Base-by-base conservation (phyloP, 2,329 filamentous ascomycete genomes). In the Paracamarosporium sp. region DNA sequence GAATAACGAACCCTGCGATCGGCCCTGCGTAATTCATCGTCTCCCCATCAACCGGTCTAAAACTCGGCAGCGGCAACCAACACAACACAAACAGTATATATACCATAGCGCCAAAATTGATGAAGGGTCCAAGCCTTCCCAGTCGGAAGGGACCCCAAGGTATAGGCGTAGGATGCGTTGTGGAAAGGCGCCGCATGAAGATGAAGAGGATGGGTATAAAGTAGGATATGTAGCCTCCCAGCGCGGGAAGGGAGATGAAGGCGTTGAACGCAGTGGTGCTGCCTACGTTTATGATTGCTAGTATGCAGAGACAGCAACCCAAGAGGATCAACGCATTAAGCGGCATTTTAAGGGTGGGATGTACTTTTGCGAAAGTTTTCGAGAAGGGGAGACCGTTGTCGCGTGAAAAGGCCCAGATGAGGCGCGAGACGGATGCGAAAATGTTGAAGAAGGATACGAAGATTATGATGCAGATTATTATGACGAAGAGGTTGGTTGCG, bases 341-440 rank as follows among this genome's bases (percentile, higher is more conserved):
- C 6, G 69, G 66, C 41, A 67, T 54, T 27, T 62, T 61, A 15
- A 68, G 55, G 9, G 13, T 62, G 0, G 66, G 60, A 45, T 70
- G 59, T 2, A 72, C 64, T 38, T 66, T 65, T 25, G 72, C 24
- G 65, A 74, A 44, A 60, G 69, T 11, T 60, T 60, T n/a, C 63
- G 63, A 55, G 64, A 66, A 70, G 0, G 79, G 80, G 0, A 82
- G 66, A 3, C 78, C 81, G 2, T 77, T 77, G 51, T 83, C 81
- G 1, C 78, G 65, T 8, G 81, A 77, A 73, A 81, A 83, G 0
- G 80, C 80, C 81, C 81, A 83, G 2, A 78, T 78, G 1, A 83
- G 67, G 4, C 81, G 77, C 0, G 80, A 80, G 0, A 78, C 79
- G 1, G 80, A 82, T 1, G 82, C 80, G 6, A 82, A 73, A 33